These are phyloP conservation scores for Penicillium simplicissimum DNA, from an alignment of 495 filamentous ascomycete species.

Conservation along the genomic window DNA sequence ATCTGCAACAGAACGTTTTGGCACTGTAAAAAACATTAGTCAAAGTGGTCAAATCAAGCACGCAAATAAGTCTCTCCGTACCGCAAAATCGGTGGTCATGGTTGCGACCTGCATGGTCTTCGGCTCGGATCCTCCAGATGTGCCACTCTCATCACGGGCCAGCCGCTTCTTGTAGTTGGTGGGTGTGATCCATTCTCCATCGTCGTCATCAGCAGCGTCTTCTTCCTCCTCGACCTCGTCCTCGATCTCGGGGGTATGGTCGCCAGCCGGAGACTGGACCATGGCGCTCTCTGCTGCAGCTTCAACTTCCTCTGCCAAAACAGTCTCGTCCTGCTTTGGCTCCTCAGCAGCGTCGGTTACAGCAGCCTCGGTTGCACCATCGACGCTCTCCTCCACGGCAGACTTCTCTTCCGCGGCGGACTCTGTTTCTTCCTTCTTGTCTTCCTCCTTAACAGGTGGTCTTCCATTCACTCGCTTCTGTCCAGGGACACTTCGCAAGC, in stretches of 20 bases:
- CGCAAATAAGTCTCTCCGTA: conserved; percentile 37
- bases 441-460: conserved; percentile 51
- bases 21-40: conserved; percentile 38
- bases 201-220: conserved; percentile 60
- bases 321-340: conserved; percentile 19
- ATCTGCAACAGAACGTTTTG: conserved; percentile 94
- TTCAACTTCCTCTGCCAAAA: conserved; percentile 10
- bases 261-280: conserved; percentile 6
- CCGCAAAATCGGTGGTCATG: conserved; percentile 92
- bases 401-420: conserved; percentile 29
- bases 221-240: conserved; percentile 41
- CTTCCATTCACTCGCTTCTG: conserved; percentile 76
- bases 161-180: conserved; percentile 85
- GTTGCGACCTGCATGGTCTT: conserved; percentile 77
- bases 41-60: neutral
- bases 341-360: conserved; percentile 22
- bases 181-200: conserved; percentile 92
- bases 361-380: conserved; percentile 30
- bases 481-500: conserved; percentile 71
- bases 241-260: conserved; percentile 19
- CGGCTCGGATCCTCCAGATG: conserved; percentile 49
- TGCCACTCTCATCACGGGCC: conserved; percentile 59
- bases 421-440: conserved; percentile 29
- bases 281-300: conserved; percentile 6
- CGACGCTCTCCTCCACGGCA: conserved; percentile 35